These are phyloP conservation scores for Crotalaria pallida DNA, from an alignment of 306 rosid genomes.

Conservation along the genomic window DNA sequence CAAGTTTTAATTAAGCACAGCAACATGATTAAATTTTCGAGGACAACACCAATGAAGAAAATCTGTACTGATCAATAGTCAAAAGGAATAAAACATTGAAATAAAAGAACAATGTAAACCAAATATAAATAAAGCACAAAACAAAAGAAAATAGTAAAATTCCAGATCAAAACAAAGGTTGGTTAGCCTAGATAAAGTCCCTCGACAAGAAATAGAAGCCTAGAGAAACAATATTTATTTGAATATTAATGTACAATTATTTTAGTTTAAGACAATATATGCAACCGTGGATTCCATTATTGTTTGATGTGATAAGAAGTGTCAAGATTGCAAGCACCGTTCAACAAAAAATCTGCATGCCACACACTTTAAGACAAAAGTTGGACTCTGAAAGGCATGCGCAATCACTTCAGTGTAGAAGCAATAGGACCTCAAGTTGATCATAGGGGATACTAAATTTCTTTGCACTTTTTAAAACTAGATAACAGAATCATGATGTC, in stretches of 20 bases:
- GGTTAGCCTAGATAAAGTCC: background rate
- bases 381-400: conserved; percentile 1
- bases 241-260: background rate
- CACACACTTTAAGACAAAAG: conserved; percentile 13
- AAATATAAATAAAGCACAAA: conserved; percentile 1
- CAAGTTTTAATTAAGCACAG: background rate
- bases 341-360: background rate
- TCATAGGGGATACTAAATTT: background rate
- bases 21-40: background rate
- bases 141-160: background rate
- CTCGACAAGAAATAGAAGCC: background rate
- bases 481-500: conserved; percentile 11
- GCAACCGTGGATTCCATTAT: conserved; percentile 7
- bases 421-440: background rate
- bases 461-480: background rate
- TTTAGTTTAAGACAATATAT: conserved; percentile 3
- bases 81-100: background rate
- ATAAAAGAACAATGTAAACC: conserved; percentile 1
- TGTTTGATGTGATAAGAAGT: background rate
- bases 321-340: background rate
- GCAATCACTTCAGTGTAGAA: conserved; percentile 5
- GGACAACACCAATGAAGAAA: background rate
- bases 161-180: background rate
- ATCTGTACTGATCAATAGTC: background rate
- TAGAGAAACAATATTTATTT: background rate